A percentile compares a stretch with the other conserved stretches of the same genome.
phyloP scores from a whole-genome alignment of 2,329 filamentous ascomycete species.

The Thyridium curvatum region DNA sequence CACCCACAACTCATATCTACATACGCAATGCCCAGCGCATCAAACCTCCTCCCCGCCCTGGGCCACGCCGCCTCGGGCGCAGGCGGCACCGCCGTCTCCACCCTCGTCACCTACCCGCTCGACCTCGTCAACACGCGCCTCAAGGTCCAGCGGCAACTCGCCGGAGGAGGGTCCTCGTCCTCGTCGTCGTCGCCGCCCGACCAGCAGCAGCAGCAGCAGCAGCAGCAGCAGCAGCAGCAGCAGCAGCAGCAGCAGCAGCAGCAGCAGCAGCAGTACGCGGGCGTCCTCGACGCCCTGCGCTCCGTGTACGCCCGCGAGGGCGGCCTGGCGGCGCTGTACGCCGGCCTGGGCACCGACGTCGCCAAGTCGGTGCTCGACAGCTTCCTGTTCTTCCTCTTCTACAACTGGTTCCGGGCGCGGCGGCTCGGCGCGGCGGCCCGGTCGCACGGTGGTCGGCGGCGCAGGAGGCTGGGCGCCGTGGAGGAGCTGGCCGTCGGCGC shows the following conservation, averaged over 20 bases:
- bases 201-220: constrained; percentile 15
- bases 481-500: constrained; percentile 73
- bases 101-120: constrained; percentile 73
- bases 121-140: constrained; percentile 76
- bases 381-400: constrained; percentile 82
- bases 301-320: constrained; percentile 69
- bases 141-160: constrained; percentile 64
- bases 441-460: constrained; percentile 30
- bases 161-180: constrained; percentile 17
- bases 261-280: constrained; percentile 46
- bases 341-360: constrained; percentile 56
- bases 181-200: constrained; percentile 26
- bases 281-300: constrained; percentile 61
- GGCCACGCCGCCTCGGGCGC: constrained; percentile 79
- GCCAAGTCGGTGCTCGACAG: constrained; percentile 66
- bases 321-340: constrained; percentile 64
- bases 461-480: constrained; percentile 47
- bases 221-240: constrained; percentile 53
- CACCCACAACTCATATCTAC: too few species aligned
- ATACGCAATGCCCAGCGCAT: constrained; percentile 14
- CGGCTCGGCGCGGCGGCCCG: constrained; percentile 11
- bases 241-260: constrained; percentile 43
- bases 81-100: constrained; percentile 70
- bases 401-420: constrained; percentile 43
- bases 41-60: constrained; percentile 58